A percentile compares a stretch with the other conserved stretches of the same genome.
phyloP scores from a whole-genome alignment of 2,329 filamentous ascomycete genomes.

The Sclerotinia borealis region DNA sequence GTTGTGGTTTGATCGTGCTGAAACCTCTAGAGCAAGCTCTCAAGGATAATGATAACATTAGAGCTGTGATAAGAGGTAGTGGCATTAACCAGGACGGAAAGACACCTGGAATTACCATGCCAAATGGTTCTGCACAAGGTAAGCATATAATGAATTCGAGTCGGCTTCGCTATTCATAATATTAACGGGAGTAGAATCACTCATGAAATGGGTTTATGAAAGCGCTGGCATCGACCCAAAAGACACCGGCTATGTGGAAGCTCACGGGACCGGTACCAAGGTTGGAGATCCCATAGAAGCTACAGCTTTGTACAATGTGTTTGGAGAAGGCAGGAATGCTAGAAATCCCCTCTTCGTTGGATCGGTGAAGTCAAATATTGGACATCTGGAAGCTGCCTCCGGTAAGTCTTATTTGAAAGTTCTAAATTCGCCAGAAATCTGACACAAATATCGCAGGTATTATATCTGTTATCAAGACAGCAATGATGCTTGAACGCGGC shows the following conservation, averaged over 20 bases:
- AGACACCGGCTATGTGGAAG: slow-evolving; percentile 17
- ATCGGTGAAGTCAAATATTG: slow-evolving; percentile 36
- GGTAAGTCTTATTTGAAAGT: slow-evolving; percentile 12
- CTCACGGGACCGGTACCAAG: slow-evolving; percentile 20
- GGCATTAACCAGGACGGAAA: slow-evolving; percentile 49
- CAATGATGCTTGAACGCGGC: slow-evolving; percentile 32
- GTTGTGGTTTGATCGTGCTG: slow-evolving; percentile 49
- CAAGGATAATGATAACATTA: slow-evolving; percentile 51
- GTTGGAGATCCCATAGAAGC: slow-evolving; percentile 17
- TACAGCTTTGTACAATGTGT: slow-evolving; percentile 23
- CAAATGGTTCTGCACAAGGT: slow-evolving; percentile 40
- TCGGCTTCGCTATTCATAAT: background rate
- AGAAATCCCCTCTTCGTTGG: slow-evolving; percentile 16
- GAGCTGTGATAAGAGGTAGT: slow-evolving; percentile 36
- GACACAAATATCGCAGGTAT: slow-evolving; percentile 32
- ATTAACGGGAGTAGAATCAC: slow-evolving; percentile 20
- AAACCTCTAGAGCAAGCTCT: slow-evolving; percentile 54
- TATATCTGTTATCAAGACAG: slow-evolving; percentile 39
- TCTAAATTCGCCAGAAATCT: background rate
- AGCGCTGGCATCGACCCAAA: slow-evolving; percentile 12
- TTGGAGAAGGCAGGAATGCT: slow-evolving; percentile 24
- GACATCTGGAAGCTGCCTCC: slow-evolving; percentile 37
- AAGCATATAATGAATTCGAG: background rate
- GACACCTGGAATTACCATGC: slow-evolving; percentile 50
- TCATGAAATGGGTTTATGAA: slow-evolving; percentile 24